These are phyloP conservation scores for Fagopyrum tataricum DNA, from an alignment of 148 eudicot genomes.

Conservation along the genomic window DNA sequence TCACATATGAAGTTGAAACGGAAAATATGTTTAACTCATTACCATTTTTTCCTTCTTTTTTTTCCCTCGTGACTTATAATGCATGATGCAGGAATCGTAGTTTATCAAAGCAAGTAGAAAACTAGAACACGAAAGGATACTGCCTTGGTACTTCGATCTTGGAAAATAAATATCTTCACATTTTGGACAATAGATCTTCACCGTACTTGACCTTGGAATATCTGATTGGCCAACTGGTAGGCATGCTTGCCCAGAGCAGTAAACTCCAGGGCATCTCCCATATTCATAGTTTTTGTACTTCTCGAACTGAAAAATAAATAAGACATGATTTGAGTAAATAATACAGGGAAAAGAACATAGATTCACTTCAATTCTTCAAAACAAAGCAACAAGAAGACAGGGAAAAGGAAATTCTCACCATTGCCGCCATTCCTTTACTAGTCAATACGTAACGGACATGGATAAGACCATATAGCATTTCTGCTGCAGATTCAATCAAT, in stretches of 20 bases:
- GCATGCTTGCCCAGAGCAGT: conserved; percentile 67
- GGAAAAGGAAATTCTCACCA: conserved; percentile 35
- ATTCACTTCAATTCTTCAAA: background rate
- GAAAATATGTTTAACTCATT: too few relatives aligned
- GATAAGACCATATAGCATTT: conserved; percentile 92
- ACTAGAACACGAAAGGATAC: conserved; percentile 45
- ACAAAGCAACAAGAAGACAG: background rate
- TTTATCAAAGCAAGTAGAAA: too few relatives aligned
- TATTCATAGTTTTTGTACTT: conserved; percentile 65
- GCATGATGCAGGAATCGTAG: too few relatives aligned
- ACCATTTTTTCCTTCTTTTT: too few relatives aligned
- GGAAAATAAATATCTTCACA: conserved; percentile 79
- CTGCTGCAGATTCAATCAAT: conserved; percentile 91
- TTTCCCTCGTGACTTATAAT: too few relatives aligned
- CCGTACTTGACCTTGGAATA: conserved; percentile 68
- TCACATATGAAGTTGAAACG: too few relatives aligned
- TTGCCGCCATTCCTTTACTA: conserved; percentile 89
- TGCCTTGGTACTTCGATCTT: conserved; percentile 77
- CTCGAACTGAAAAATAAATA: conserved; percentile 26
- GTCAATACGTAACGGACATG: conserved; percentile 90
- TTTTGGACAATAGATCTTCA: conserved; percentile 70
- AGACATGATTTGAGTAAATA: background rate
- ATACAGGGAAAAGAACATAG: background rate
- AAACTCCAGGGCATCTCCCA: conserved; percentile 70
- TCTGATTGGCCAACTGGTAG: conserved; percentile 83